Percentiles rank a stretch among this genome's conserved stretches.
phyloP scores from a whole-genome alignment of 2,329 filamentous ascomycete species.

The Paraconiothyrium sp. region DNA sequence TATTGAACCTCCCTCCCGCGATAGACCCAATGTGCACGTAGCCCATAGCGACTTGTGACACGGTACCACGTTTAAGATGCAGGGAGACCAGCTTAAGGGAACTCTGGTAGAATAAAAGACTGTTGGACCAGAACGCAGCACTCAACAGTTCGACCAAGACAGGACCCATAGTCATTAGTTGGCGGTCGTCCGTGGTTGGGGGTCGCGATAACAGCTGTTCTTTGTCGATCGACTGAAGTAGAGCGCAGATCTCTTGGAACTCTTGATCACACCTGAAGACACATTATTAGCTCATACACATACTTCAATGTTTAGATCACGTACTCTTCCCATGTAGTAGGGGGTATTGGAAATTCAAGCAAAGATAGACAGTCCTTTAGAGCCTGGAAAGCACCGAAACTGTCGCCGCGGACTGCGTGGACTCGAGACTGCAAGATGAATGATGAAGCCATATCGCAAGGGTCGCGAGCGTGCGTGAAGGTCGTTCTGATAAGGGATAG shows the following conservation, averaged over 20 bases:
- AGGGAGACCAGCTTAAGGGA: constrained; percentile 72
- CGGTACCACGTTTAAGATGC: constrained; percentile 70
- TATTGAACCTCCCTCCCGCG: constrained; percentile 74
- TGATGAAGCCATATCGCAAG: constrained; percentile 83
- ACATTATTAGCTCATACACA: not conserved
- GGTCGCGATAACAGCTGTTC: constrained; percentile 53
- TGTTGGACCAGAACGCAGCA: constrained; percentile 78
- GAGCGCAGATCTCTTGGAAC: constrained; percentile 64
- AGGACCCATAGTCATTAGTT: constrained; percentile 71
- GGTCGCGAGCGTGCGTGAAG: constrained; percentile 73
- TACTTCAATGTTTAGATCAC: not conserved
- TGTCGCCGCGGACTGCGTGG: constrained; percentile 77
- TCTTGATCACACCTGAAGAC: constrained; percentile 73
- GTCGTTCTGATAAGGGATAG: constrained; percentile 74
- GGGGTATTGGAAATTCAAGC: constrained; percentile 73
- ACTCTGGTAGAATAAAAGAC: constrained; percentile 76
- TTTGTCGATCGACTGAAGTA: constrained; percentile 58
- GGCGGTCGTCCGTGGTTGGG: constrained; percentile 59
- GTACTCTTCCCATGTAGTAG: constrained; percentile 63
- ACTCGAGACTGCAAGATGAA: constrained; percentile 86
- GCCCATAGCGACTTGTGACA: constrained; percentile 73
- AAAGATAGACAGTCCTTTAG: constrained; percentile 73
- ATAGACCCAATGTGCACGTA: constrained; percentile 76
- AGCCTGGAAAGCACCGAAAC: constrained; percentile 71
- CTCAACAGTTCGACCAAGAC: constrained; percentile 75